Conservation (phyloP, 2,329 filamentous ascomycete genomes). For the Ophiostoma angusticollis region DNA sequence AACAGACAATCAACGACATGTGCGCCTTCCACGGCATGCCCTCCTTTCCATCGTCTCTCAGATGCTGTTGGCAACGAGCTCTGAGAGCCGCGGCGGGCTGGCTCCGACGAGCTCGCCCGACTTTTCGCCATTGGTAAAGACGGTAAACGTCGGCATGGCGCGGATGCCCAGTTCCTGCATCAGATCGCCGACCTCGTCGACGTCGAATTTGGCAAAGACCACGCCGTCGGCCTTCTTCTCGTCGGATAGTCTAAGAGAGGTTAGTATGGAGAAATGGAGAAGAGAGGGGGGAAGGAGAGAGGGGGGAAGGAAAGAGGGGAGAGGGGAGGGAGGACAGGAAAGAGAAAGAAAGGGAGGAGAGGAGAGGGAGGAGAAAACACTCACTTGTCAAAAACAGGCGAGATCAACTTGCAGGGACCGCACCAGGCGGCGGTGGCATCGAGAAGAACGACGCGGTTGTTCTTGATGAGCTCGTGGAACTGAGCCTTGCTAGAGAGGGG, state of each 20-base stretch:
- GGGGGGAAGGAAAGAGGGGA: constrained; percentile 7
- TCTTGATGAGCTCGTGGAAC: constrained; percentile 26
- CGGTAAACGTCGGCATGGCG: constrained; percentile 84
- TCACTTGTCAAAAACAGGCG: constrained; percentile 58
- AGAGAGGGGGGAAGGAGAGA: constrained; percentile 6
- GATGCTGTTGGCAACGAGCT: constrained; percentile 1
- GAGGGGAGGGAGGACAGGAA: constrained; percentile 6
- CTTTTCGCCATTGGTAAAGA: constrained; percentile 73
- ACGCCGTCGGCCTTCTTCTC: constrained; percentile 31
- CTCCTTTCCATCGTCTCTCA: too few species aligned
- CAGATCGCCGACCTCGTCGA: constrained; percentile 67
- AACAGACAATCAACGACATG: too few species aligned
- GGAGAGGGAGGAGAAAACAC: constrained; percentile 17
- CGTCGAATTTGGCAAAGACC: constrained; percentile 81
- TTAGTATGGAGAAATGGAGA: neutral
- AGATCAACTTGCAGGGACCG: constrained; percentile 86
- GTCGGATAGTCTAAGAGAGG: constrained; percentile 40
- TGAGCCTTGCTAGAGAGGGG: constrained; percentile 7
- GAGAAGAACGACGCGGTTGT: constrained; percentile 50
- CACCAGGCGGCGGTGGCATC: constrained; percentile 90
- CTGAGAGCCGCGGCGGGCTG: constrained; percentile 51
- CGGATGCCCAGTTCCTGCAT: constrained; percentile 66
- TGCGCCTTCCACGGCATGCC: too few species aligned
- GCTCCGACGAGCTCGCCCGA: constrained; percentile 65
- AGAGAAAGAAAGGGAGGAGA: neutral